Evolutionary conservation across 192 early-diverging fungal genomes (phyloP).

Genomic region (Gigaspora rosea): DNA sequence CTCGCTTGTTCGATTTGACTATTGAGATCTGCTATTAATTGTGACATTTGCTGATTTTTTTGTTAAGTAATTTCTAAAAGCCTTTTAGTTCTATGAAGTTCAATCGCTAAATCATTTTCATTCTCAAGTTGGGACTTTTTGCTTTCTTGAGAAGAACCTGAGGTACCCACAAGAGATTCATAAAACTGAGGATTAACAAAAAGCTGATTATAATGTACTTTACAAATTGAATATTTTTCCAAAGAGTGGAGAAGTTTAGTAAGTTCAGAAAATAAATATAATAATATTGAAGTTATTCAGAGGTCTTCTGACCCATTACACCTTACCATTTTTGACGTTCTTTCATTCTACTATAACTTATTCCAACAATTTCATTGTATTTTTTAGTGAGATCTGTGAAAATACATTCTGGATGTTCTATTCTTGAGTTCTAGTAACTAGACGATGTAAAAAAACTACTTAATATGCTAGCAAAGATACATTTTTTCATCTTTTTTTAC

Average conservation of each 20-base stretch:
- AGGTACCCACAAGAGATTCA: too few species aligned
- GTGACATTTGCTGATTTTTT: slow-evolving; percentile 8
- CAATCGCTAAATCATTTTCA: not conserved
- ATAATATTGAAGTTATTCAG: not conserved
- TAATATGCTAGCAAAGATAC: too few species aligned
- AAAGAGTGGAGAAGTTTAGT: not conserved
- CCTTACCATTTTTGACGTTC: not conserved
- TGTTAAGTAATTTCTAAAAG: slow-evolving; percentile 7
- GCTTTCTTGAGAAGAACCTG: too few species aligned
- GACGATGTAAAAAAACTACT: too few species aligned
- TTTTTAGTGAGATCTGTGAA: not conserved
- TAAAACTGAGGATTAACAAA: too few species aligned
- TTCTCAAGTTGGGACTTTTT: too few species aligned
- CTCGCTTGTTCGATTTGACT: slow-evolving; percentile 10
- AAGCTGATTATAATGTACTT: slow-evolving; percentile 11
- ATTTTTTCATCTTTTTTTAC: too few species aligned
- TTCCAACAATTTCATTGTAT: slow-evolving; percentile 1
- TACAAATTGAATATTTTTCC: slow-evolving; percentile 1
- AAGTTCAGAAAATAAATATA: slow-evolving; percentile 1
- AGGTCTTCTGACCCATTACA: slow-evolving; percentile 2
- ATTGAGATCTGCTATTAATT: too few species aligned
- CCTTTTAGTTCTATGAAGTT: not conserved
- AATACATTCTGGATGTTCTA: too few species aligned
- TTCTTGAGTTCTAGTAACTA: too few species aligned
- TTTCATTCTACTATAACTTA: too few species aligned